A percentile compares a stretch with the other conserved stretches of the same genome.
phyloP scores from a whole-genome alignment of 768 basidiomycete species.

The Solioccasus polychromus region DNA sequence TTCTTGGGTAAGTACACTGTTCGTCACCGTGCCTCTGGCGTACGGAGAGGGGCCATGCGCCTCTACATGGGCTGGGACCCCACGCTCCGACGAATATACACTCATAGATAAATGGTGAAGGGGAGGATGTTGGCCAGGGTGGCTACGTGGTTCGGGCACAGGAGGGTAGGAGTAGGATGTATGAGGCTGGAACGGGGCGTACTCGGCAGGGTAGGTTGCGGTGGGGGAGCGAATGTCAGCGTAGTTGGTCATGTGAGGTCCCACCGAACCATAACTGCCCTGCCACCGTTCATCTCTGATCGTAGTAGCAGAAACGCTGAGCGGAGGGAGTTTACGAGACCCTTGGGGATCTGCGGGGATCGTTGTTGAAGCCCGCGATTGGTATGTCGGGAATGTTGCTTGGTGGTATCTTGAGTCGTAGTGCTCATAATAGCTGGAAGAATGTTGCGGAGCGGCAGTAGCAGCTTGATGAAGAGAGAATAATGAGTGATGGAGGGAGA shows the following conservation, averaged over 20 bases:
- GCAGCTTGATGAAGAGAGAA: constrained; percentile 11
- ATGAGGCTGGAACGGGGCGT: constrained; percentile 44
- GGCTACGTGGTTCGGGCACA: constrained; percentile 37
- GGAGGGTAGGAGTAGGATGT: constrained; percentile 32
- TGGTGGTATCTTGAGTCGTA: constrained; percentile 49
- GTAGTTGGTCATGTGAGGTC: constrained; percentile 36
- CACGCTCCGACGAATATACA: constrained; percentile 31
- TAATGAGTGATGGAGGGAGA: background rate
- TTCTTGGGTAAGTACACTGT: constrained; percentile 31
- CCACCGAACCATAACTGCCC: constrained; percentile 36
- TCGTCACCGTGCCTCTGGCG: constrained; percentile 39
- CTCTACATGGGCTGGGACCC: constrained; percentile 40
- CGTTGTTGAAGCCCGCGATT: constrained; percentile 47
- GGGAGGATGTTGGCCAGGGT: constrained; percentile 24
- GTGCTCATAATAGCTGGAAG: constrained; percentile 52
- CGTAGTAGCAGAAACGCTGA: constrained; percentile 40
- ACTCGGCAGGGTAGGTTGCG: constrained; percentile 57
- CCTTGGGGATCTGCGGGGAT: constrained; percentile 47
- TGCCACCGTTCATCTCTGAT: constrained; percentile 52
- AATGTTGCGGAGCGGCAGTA: constrained; percentile 46
- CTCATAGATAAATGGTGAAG: constrained; percentile 29
- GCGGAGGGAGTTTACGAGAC: constrained; percentile 58
- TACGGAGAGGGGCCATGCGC: constrained; percentile 47
- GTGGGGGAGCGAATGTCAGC: constrained; percentile 60
- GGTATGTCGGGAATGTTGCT: constrained; percentile 42